Evolutionary conservation across 352 stramenopile genomes (phyloP), one percentile per base, ranked within the genome.

Genomic region (Globisporangium iwayamae): DNA sequence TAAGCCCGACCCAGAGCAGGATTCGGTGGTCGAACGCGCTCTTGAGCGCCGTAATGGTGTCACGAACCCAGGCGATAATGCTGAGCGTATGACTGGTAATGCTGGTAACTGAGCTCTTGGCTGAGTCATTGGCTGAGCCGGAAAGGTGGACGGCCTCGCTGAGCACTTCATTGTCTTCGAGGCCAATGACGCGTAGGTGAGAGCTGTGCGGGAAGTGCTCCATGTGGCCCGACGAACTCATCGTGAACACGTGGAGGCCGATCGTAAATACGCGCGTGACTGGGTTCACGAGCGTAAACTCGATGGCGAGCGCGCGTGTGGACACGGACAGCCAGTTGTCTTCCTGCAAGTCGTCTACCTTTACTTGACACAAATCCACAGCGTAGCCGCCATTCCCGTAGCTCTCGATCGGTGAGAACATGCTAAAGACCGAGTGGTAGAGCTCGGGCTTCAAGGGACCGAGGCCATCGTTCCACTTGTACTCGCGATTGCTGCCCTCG

Each of bases 181-280:
- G 68, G 0, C 87, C 87, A 25, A 93, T 74, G 8, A 95, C 83
- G 36, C 87, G 85, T 39, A 95, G 70, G 56, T 93, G 86, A 3
- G 87, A 89, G 59, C 85, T 94, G 56, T 96, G 87, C 0, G 83
- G 76, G 34, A 76, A 93, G 55, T 96, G 85, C 50, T 92, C 80
- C 20, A 96, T 74, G 51, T 96, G 86, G 14, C 87, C 87, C 0
- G 87, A 96, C 20, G 87, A 82, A 57, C 80, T 79, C 47, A 93
- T 81, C 50, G 75, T 87, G 66, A 96, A 90, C 4, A 93, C 85
- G 63, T 96, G 87, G 70, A 83, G 87, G 39, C 85, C 86, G 61
- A 94, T 81, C 13, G 89, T 96, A 57, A 96, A 93, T 3, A 96
- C 82, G n/a, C 85, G 80, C n/a, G 89, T 96, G 39, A 93, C 73